Evolutionary conservation across 2,329 filamentous ascomycete genomes (phyloP), one percentile per base, ranked within the genome.

Genomic region (Nemania bipapillata): DNA sequence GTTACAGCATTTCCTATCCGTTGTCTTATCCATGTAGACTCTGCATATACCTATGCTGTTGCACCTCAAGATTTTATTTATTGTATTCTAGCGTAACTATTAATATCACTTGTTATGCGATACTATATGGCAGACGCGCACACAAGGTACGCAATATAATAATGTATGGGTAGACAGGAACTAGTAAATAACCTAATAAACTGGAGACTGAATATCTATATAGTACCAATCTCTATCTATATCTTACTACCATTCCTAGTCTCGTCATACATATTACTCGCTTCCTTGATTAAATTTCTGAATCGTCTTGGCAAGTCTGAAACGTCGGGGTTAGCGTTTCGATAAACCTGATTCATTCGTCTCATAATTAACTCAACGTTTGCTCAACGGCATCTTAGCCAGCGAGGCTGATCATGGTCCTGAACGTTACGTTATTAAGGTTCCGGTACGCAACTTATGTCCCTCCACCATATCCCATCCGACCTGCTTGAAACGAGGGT

Each of bases 231-330:
- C 28, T 60, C 35, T 15, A 54, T 60, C 35, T 15, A 54, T 20
- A n/a, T 26, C 17, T 28, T 50, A 50, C 47, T 45, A 45, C 17
- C 35, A 24, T 15, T 42, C 24, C 20, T 17, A 26, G 22, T 30
- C 47, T 56, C 32, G n/a, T n/a, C 45, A 28, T 50, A 42, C 35
- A 59, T 52, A 54, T 40, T 12, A 32, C 42, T 54, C 57, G n/a
- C 20, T 45, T 37, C 28, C 58, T 49, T 32, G 26, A 52, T 47
- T 22, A 47, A 45, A 54, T 61, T 49, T 49, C 24, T 65, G 35
- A 65, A 57, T 63, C 60, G 30, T 15, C 61, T 70, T 70, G 64
- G 64, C 66, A 61, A 60, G 40, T 54, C 61, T 67, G 61, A 68
- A 70, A 72, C 65, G 57, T 66, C 32, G 22, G 57, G 20, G 55